phyloP scores from a whole-genome alignment of 2,329 filamentous ascomycete genomes.

The Phaeosphaeria sp. region DNA sequence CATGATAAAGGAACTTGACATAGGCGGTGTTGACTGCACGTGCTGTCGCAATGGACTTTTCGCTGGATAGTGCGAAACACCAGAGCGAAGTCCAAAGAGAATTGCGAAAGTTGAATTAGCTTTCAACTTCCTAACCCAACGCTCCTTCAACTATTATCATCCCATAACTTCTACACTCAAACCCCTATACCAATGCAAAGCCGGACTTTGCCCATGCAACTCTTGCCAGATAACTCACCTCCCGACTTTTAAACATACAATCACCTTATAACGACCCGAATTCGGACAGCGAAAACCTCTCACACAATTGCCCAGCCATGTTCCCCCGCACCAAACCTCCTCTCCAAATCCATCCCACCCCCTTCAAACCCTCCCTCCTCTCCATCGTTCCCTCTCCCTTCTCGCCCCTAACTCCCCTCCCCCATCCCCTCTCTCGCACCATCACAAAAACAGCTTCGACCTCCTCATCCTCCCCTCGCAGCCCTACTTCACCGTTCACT shows the following conservation, averaged over 20 bases:
- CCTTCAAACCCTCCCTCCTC: conserved; percentile 54
- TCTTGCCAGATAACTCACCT: too few species aligned
- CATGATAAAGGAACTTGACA: not conserved
- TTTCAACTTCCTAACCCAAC: too few species aligned
- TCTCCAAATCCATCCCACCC: conserved; percentile 44
- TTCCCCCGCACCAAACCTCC: not conserved
- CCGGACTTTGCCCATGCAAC: too few species aligned
- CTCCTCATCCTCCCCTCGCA: too few species aligned
- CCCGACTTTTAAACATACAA: too few species aligned
- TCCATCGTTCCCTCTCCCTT: conserved; percentile 55
- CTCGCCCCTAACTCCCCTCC: conserved; percentile 43
- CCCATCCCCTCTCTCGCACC: not conserved
- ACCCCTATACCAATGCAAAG: too few species aligned
- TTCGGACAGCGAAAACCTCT: too few species aligned
- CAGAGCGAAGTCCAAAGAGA: not conserved
- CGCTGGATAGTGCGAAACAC: not conserved
- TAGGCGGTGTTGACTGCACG: not conserved
- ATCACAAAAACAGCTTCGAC: too few species aligned
- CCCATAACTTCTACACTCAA: too few species aligned
- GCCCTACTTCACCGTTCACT: conserved; percentile 3
- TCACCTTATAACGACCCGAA: too few species aligned
- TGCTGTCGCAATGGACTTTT: not conserved
- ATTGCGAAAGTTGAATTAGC: too few species aligned
- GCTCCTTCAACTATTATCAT: too few species aligned
- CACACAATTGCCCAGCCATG: not conserved